A percentile compares a stretch with the other conserved stretches of the same genome.
Conservation (phyloP, 2,329 filamentous ascomycete genomes). For the Ophiosphaerella herpotricha region DNA sequence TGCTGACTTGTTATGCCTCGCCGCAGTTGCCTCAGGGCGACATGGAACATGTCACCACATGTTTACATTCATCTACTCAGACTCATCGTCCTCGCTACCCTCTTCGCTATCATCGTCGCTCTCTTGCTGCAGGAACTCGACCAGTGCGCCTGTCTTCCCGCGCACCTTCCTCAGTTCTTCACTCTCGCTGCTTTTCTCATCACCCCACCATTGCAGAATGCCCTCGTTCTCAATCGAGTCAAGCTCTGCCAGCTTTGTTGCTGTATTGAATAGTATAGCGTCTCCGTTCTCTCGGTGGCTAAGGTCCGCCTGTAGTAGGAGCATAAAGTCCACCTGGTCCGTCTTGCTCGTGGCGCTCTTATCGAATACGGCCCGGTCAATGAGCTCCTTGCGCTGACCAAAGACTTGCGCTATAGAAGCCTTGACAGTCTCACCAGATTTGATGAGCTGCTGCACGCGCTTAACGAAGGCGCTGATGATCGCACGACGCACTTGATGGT, state of each 20-base stretch:
- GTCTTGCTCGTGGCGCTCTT: constrained; percentile 56
- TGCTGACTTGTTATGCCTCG: constrained; percentile 5
- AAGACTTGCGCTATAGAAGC: constrained; percentile 50
- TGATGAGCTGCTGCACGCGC: constrained; percentile 73
- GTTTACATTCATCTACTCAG: constrained; percentile 21
- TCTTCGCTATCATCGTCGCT: constrained; percentile 71
- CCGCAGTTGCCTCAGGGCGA: constrained; percentile 20
- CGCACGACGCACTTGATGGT: constrained; percentile 83
- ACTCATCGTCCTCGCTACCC: constrained; percentile 60
- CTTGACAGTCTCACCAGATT: constrained; percentile 46
- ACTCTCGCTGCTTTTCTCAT: constrained; percentile 68
- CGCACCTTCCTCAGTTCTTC: constrained; percentile 73
- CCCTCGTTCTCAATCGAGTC: constrained; percentile 90
- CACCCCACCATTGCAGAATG: constrained; percentile 85
- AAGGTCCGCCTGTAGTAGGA: constrained; percentile 81
- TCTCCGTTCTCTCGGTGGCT: constrained; percentile 67
- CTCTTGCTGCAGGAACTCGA: constrained; percentile 80
- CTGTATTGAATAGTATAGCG: constrained; percentile 72
- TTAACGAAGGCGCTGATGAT: constrained; percentile 85
- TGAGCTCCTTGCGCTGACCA: constrained; percentile 61
- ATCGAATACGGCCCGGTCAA: constrained; percentile 64
- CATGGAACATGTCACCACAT: neutral
- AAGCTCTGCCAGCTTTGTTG: constrained; percentile 82
- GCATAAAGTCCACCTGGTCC: constrained; percentile 84
- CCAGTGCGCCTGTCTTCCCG: constrained; percentile 74